Conservation (phyloP, 805 yeast species). For the Wickerhamia fluorescens region DNA sequence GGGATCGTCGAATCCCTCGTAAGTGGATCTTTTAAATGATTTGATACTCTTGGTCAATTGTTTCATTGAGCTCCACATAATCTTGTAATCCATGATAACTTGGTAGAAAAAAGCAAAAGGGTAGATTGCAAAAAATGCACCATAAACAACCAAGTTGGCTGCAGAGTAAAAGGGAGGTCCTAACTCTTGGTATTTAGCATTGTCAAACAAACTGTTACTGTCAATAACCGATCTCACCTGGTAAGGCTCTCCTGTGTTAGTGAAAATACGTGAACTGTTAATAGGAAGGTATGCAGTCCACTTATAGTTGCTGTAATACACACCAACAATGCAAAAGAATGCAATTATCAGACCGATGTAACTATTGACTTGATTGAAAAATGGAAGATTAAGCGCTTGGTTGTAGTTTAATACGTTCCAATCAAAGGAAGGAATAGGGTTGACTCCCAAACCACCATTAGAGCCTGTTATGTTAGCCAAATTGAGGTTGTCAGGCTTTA, state of each 20-base stretch:
- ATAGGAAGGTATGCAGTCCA: slow-evolving; percentile 25
- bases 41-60: slow-evolving; percentile 10
- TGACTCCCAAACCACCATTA: slow-evolving; percentile 24
- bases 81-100: slow-evolving; percentile 7
- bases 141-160: slow-evolving; percentile 15
- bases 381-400: slow-evolving; percentile 14
- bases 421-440: slow-evolving; percentile 24
- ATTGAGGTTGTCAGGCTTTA: slow-evolving; percentile 42
- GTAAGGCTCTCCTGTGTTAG: slow-evolving; percentile 18
- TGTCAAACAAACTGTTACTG: slow-evolving; percentile 7
- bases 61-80: slow-evolving; percentile 8
- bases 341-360: slow-evolving; percentile 18
- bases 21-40: slow-evolving; percentile 16
- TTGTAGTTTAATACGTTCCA: slow-evolving; percentile 16
- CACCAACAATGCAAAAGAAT: slow-evolving; percentile 18
- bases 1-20: slow-evolving; percentile 27
- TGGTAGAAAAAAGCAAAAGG: slow-evolving; percentile 19
- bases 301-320: slow-evolving; percentile 20
- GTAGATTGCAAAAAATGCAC: slow-evolving; percentile 18
- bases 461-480: slow-evolving; percentile 44
- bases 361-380: slow-evolving; percentile 16
- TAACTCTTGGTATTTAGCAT: slow-evolving; percentile 10
- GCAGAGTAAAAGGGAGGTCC: slow-evolving; percentile 19
- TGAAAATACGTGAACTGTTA: slow-evolving; percentile 15
- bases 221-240: slow-evolving; percentile 9